Evolutionary conservation across 1,284 basidiomycete genomes (phyloP).

Genomic region (Pseudomicrostroma phylloplanum): DNA sequence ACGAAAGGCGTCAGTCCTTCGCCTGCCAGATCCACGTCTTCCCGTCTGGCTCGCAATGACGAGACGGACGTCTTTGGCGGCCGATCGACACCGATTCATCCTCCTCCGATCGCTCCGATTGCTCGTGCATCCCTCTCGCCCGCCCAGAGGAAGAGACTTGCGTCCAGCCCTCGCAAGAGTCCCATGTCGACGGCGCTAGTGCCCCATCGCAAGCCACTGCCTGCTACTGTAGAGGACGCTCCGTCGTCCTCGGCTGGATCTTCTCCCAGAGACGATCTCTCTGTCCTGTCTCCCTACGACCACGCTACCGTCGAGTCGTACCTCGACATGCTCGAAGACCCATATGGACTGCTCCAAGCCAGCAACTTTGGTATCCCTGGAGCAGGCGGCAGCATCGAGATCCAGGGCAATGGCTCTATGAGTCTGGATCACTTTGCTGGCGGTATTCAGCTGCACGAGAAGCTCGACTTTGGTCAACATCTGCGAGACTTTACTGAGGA

Average conservation of each 20-base stretch:
- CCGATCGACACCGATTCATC: not conserved
- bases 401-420: not conserved
- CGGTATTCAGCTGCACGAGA: conserved; percentile 1
- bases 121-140: not conserved
- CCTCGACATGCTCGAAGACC: conserved; percentile 44
- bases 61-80: not conserved
- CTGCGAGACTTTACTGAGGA: not conserved
- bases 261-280: conserved; percentile 22
- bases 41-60: not conserved
- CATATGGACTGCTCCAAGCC: conserved; percentile 41
- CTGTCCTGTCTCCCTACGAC: conserved; percentile 17
- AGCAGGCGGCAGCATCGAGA: not conserved
- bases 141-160: not conserved
- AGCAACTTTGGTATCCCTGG: conserved; percentile 31
- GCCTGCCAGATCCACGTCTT: not conserved
- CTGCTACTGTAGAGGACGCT: conserved; percentile 46
- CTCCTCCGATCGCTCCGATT: not conserved
- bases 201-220: conserved; percentile 23
- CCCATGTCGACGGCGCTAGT: not conserved
- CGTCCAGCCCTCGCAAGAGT: not conserved
- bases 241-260: conserved; percentile 27
- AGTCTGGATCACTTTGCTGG: not conserved
- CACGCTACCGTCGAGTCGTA: conserved; percentile 18
- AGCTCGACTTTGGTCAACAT: not conserved
- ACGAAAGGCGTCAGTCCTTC: not conserved